Evolutionary conservation across 192 early-diverging fungal species (phyloP).

Genomic region (Coemansia erecta): DNA sequence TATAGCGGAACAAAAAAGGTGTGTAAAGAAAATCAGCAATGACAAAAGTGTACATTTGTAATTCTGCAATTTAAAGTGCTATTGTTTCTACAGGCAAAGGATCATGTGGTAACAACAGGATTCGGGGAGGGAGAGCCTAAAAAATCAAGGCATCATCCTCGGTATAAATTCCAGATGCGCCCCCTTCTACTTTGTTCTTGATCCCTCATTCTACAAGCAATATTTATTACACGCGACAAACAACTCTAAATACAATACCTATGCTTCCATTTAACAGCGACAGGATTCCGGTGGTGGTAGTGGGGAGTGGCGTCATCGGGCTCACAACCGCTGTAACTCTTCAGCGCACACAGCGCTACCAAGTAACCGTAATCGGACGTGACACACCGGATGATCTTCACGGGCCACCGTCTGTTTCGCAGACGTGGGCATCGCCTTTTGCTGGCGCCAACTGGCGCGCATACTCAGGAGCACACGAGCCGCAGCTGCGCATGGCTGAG

Average conservation of each 20-base stretch:
- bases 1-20: too few relatives aligned
- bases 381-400: slow-evolving; percentile 8
- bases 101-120: too few relatives aligned
- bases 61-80: too few relatives aligned
- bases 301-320: slow-evolving; percentile 77
- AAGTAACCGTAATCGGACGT: slow-evolving; percentile 59
- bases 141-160: too few relatives aligned
- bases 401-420: neutral
- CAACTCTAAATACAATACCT: neutral
- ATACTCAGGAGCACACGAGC: neutral
- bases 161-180: too few relatives aligned
- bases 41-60: too few relatives aligned
- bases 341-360: slow-evolving; percentile 54
- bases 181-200: too few relatives aligned
- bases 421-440: slow-evolving; percentile 54
- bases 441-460: slow-evolving; percentile 47
- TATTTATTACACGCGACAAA: too few relatives aligned
- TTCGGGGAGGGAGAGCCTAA: too few relatives aligned
- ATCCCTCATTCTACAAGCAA: too few relatives aligned
- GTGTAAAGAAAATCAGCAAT: too few relatives aligned
- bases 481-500: slow-evolving; percentile 7
- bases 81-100: too few relatives aligned
- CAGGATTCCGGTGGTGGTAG: slow-evolving; percentile 43
- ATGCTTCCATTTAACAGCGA: neutral
- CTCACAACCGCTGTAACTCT: slow-evolving; percentile 69